Base-by-base conservation (phyloP, 192 early-diverging fungal genomes). In the Linderina pennispora region DNA sequence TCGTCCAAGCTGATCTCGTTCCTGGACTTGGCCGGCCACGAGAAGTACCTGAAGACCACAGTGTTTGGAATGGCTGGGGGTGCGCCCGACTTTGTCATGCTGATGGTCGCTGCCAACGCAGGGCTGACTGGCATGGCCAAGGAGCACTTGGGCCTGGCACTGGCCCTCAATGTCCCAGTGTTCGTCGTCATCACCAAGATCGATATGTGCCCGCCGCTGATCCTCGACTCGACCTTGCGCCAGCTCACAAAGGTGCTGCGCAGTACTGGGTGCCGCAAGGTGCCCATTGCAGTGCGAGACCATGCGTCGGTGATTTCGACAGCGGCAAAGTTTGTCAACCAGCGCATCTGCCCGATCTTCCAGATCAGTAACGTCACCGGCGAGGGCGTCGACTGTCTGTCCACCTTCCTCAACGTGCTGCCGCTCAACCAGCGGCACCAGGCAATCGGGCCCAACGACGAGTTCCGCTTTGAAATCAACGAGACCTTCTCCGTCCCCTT, bases 41-140 rank as follows among this genome's bases (percentile, higher is more conserved):
- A 96, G 65, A 89, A 89, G 53, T 96, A 96, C 49, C 74, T 96
- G 20, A 96, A 94, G 58, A 96, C 93, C 2, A 96, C 93, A 21
- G 88, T 93, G 20, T 94, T 92, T 74, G 93, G 93, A 9, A 88
- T 96, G 88, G 89, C 91, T 18, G 90, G 93, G 21, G 82, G 80
- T 43, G 79, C 86, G 13, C 93, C 93, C 13, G 89, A 96, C 50
- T 92, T 87, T 73, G 88, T 90, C 2, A 90, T 94, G 91, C 62
- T 96, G 18, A 92, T 93, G 86, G 64, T 81, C 59, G 77, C 78
- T 40, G 69, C 87, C 0, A 95, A 95, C 54, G 88, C 90, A 17
- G 92, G 92, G 23, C 78, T 92, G 45, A 82, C 88, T 39, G 92
- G 92, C 3, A 92, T 95, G 90, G 88, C 92, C 13, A 88, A 90